Evolutionary conservation across 345 rosid species (phyloP), one percentile per base, ranked within the genome.

Genomic region (Melastoma malabathricum): DNA sequence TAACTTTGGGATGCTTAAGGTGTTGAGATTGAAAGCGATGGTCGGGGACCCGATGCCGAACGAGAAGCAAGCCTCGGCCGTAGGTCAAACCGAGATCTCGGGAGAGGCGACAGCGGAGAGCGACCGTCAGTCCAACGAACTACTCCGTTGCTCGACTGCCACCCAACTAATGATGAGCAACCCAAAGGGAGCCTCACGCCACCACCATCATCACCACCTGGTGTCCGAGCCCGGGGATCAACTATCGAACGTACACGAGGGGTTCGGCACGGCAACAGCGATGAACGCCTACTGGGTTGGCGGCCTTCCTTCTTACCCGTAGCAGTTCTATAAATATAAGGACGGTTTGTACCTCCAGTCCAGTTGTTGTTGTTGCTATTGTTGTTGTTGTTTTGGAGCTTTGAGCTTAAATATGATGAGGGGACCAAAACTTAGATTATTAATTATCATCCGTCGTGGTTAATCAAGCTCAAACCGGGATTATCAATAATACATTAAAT

Each of bases 91-190:
- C 0, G 80, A 83, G 8, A 48, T 72, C n/a, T 77, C 92, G 1
- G 79, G 82, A 0, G 82, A 78, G 7, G 87, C 80, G 64, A 83
- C 82, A 4, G 81, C 67, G 15, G 87, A 74, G 43, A 80, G 82
- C 73, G 69, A 79, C 41, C 70, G 76, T 3, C 67, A 50, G 43
- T 67, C 64, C 2, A 50, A 66, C 23, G 54, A 44, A 38, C 46
- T 69, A 9, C 54, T 67, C 71, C 59, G 66, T 0, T 45, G 51
- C 47, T 34, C 41, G 10, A 34, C 41, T 2, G 41, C 41, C 12
- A 51, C 43, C 53, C 34, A 39, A 41, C 51, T 51, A 10, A 15
- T 55, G 51, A 45, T 31, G 13, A 25, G 57, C 44, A 57, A 52
- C 31, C 19, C 38, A 15, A 55, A 18, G 14, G 60, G 43, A 55